phyloP scores from a whole-genome alignment of 2,329 filamentous ascomycete species.

The Leptographium galeiforme region DNA sequence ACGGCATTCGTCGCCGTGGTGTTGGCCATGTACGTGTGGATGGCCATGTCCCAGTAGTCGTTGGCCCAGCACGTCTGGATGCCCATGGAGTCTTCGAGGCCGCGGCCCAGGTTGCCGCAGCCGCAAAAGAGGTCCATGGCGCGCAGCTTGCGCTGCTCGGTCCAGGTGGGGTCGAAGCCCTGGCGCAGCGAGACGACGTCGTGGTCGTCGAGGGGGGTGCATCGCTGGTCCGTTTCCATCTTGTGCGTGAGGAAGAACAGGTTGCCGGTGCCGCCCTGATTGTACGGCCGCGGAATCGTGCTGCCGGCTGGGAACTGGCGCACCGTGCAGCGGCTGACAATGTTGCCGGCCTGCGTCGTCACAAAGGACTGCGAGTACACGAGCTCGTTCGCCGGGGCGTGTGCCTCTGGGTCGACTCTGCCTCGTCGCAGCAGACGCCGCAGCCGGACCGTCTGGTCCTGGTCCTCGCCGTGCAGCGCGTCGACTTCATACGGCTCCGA shows the following conservation, averaged over 20 bases:
- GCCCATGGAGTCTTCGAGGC: conserved; percentile 57
- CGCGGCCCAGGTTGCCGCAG: conserved; percentile 63
- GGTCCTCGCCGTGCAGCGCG: conserved; percentile 15
- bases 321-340: conserved; percentile 47
- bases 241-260: conserved; percentile 46
- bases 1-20: conserved; percentile 23
- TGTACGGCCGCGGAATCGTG: conserved; percentile 48
- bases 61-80: conserved; percentile 55
- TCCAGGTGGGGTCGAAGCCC: conserved; percentile 35
- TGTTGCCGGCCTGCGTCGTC: conserved; percentile 20
- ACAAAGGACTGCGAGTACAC: conserved; percentile 37
- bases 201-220: not conserved
- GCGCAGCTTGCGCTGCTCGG: conserved; percentile 26
- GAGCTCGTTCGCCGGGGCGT: conserved; percentile 39
- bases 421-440: conserved; percentile 38
- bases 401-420: conserved; percentile 20
- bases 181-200: conserved; percentile 27
- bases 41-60: conserved; percentile 48
- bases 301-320: conserved; percentile 34
- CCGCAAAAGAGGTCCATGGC: conserved; percentile 68
- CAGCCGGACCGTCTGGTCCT: conserved; percentile 24
- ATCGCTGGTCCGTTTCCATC: no score
- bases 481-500: conserved; percentile 52
- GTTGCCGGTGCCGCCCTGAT: conserved; percentile 50
- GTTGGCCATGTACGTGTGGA: conserved; percentile 66